phyloP scores from a whole-genome alignment of 257 asterid species.

The Nyctanthes arbortristis region DNA sequence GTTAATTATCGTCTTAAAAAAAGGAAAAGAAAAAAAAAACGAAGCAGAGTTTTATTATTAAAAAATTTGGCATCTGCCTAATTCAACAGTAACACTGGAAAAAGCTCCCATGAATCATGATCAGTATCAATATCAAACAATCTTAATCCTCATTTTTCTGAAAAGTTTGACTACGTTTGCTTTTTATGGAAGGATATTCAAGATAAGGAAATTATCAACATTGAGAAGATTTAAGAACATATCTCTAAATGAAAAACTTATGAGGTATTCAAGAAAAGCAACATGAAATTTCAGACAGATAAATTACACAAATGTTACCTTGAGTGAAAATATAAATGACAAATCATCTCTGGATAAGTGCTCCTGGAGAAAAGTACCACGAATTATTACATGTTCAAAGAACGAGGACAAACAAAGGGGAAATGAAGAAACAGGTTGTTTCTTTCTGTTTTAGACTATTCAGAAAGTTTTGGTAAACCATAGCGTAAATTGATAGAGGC shows the following conservation, averaged over 20 bases:
- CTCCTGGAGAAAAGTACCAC: constrained; percentile 59
- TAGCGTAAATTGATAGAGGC: neutral
- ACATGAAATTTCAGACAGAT: constrained; percentile 9
- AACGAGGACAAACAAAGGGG: constrained; percentile 10
- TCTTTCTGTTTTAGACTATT: constrained; percentile 1
- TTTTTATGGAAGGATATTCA: constrained; percentile 1
- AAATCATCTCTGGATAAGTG: constrained; percentile 85
- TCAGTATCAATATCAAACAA: neutral
- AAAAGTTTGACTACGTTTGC: constrained; percentile 12
- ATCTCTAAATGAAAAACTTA: neutral
- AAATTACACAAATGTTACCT: constrained; percentile 49
- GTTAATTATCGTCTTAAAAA: too few relatives aligned
- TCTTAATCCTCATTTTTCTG: neutral
- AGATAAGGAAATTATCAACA: constrained; percentile 11
- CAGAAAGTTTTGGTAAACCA: constrained; percentile 12
- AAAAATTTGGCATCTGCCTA: neutral
- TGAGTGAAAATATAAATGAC: constrained; percentile 80
- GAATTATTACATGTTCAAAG: constrained; percentile 21
- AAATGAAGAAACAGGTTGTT: neutral
- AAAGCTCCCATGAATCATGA: neutral
- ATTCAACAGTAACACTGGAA: neutral
- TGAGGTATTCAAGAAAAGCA: constrained; percentile 21
- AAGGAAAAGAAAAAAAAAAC: too few relatives aligned
- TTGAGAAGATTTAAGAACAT: constrained; percentile 1
- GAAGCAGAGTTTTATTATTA: neutral